Evolutionary conservation across 208 protist genomes (phyloP), one percentile per base, ranked within the genome.

Genomic region (Trypanosoma melophagium): DNA sequence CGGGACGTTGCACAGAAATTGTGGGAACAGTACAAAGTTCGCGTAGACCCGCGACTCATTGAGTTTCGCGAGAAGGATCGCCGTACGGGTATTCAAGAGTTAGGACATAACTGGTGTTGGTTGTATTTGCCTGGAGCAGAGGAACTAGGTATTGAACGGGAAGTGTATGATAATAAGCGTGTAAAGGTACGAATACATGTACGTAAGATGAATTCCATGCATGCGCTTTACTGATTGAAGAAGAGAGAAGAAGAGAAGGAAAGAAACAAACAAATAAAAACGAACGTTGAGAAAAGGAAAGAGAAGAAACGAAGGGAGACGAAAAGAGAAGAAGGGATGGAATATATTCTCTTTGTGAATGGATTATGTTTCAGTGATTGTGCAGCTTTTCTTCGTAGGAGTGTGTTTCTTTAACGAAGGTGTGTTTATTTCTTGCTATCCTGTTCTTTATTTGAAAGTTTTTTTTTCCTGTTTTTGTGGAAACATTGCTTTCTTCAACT

Each of bases 61-160:
- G 92, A 96, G 60, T 86, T 96, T 55, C 84, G 92, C 19, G 87
- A 95, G 65, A 91, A 93, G 66, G 92, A 96, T 52, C 75, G 87
- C 17, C 84, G 80, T n/a, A 94, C 89, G 0, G 92, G 92, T 3
- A 96, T 96, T 67, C 87, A 96, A 57, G 87, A 96, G 1, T 64
- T 96, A 54, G 92, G 92, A 7, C 92, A 96, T 80, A 96, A 93
- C 80, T 96, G 92, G 89, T 96, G 92, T 74, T 96, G 92, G 89
- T 65, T 96, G 21, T 95, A 96, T 72, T 70, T 96, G n/a, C 92
- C 92, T 10, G 92, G 92, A 22, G 92, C 92, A 17, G 89, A 96
- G 76, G 92, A 94, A 69, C 76, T 96, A 8, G 86, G 77, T 17
- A 96, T 96, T 65, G 82, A 93, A 35, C 82, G 92, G 13, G 92